Evolutionary conservation across 306 rosid species (phyloP), one percentile per base, ranked within the genome.

Genomic region (Hylodesmum podocarpum): DNA sequence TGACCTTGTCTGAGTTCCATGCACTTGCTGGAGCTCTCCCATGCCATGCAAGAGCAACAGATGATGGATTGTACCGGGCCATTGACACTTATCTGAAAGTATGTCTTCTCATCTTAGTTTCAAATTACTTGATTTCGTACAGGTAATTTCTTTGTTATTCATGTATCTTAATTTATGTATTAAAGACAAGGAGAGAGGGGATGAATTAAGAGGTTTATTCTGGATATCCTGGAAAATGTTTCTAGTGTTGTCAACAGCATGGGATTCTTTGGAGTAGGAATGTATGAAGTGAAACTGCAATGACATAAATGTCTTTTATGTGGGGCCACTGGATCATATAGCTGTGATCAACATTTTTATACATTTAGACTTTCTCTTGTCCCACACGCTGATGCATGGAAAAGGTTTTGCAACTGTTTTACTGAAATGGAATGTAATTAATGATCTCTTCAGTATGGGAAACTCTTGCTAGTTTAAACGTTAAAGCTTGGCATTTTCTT

Each of bases 71-170:
- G 67, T 95, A 95, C 75, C 77, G 98, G 76, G 97, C 96, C 89
- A 72, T 95, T 82, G 99, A 95, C 64, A 95, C 97, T 18, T 95
- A 88, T 47, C 93, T 95, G n/a, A 95, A 95, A 70, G 99, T 90
- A 87, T 67, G 84, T 74, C 24, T 57, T 54, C 72, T 11, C 43
- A 37, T 55, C 11, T 58, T 37, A 24, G 71, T 47, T 61, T 57
- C 59, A 36, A 34, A 61, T 61, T 27, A 55, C 33, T 55, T 53
- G 31, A 53, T 55, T 58, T n/a, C 28, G 9, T 14, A 31, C 14
- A 59, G 24, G 24, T 64, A 21, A 21, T 10, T 27, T 72, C 7
- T 27, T 57, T 67, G 40, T 18, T 5, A 27, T 51, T 25, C 3
- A 4, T 28, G 50, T 14, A 5, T 41, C 24, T 47, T 50, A 10